Conservation (phyloP, 2,329 filamentous ascomycete species). For the Ceratocystis variospora region DNA sequence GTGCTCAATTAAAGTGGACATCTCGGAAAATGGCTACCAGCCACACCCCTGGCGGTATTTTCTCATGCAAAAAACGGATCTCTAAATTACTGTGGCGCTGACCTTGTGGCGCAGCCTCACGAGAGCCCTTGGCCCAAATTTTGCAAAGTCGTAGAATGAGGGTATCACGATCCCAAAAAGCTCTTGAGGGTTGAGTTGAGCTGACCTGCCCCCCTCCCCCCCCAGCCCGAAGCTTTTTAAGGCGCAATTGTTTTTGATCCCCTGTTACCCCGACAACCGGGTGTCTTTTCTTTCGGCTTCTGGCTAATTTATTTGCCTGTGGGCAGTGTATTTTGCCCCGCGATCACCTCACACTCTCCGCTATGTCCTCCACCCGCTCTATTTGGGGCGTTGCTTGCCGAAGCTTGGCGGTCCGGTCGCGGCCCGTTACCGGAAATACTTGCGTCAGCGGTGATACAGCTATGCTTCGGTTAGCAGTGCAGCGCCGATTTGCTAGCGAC, state of each 20-base stretch:
- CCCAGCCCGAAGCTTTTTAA: neutral
- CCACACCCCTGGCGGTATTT: neutral
- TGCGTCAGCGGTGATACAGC: constrained; percentile 20
- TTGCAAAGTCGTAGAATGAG: neutral
- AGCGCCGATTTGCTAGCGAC: constrained; percentile 24
- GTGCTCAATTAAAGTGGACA: neutral
- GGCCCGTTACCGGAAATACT: constrained; percentile 22
- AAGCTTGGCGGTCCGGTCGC: constrained; percentile 29
- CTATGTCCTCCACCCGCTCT: constrained; percentile 44
- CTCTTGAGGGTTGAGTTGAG: neutral
- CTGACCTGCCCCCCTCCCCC: too few species aligned
- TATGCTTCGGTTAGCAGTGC: constrained; percentile 23
- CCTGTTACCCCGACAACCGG: neutral
- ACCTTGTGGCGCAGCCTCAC: constrained; percentile 4
- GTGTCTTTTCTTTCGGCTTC: neutral
- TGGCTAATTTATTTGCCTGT: neutral
- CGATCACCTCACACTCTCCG: neutral
- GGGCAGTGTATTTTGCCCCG: neutral
- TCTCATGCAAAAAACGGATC: neutral
- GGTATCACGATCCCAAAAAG: constrained; percentile 1
- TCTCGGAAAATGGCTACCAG: neutral
- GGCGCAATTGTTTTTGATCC: neutral
- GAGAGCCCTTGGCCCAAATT: constrained; percentile 3
- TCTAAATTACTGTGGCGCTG: neutral
- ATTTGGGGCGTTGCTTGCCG: constrained; percentile 33